These are phyloP conservation scores for Ceratobasidium sp. DNA, from an alignment of 1,284 basidiomycete species.

Conservation along the genomic window DNA sequence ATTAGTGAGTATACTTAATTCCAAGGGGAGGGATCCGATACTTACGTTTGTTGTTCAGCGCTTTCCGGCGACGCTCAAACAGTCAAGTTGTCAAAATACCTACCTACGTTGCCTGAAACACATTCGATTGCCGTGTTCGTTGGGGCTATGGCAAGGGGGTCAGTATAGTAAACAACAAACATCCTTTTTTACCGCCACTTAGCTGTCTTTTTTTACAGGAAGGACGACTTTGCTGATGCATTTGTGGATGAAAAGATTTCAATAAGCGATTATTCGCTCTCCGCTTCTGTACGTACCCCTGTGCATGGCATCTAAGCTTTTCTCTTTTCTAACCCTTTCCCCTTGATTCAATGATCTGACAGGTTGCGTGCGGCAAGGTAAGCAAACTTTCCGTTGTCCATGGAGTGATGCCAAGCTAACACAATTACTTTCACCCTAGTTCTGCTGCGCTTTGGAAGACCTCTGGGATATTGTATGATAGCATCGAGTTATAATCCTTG, in stretches of 20 bases:
- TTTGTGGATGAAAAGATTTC: slow-evolving; percentile 97
- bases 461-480: slow-evolving; percentile 70
- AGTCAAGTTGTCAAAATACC: slow-evolving; percentile 84
- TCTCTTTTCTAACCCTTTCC: slow-evolving; percentile 10
- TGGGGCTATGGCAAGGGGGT: slow-evolving; percentile 95
- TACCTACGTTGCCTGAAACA: slow-evolving; percentile 85
- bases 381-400: slow-evolving; percentile 53
- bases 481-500: background rate
- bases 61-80: slow-evolving; percentile 93
- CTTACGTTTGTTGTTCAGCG: slow-evolving; percentile 63
- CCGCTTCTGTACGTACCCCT: slow-evolving; percentile 76
- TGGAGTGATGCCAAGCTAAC: background rate
- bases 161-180: slow-evolving; percentile 46
- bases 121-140: slow-evolving; percentile 96
- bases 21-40: no score
- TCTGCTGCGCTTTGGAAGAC: slow-evolving; percentile 78
- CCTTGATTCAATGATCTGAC: background rate
- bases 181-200: slow-evolving; percentile 12
- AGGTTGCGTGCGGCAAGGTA: slow-evolving; percentile 93
- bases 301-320: background rate
- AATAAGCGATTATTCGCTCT: slow-evolving; percentile 94
- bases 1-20: slow-evolving; percentile 74
- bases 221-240: slow-evolving; percentile 98
- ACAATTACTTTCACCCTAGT: slow-evolving; percentile 58
- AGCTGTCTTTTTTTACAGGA: slow-evolving; percentile 57